phyloP scores from a whole-genome alignment of 129 eudicot species.

The Sambucus nigra region DNA sequence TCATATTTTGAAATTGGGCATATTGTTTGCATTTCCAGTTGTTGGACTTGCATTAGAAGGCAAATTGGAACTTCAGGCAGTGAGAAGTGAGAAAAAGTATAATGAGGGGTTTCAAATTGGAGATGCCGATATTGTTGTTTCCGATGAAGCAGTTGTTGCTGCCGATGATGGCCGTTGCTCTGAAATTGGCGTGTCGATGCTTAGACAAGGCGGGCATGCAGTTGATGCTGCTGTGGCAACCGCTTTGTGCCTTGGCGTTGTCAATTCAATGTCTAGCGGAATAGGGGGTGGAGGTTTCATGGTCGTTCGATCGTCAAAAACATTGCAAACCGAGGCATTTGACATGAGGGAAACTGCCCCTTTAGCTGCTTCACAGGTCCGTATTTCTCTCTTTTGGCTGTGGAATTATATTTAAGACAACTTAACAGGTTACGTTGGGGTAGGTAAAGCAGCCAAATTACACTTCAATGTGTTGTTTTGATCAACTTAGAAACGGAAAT shows the following conservation, averaged over 20 bases:
- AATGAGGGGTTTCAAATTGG: conserved; percentile 5
- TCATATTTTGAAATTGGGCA: too few species aligned
- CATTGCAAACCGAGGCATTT: conserved; percentile 42
- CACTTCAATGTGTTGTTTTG: too few species aligned
- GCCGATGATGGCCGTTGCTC: conserved; percentile 96
- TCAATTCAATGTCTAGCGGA: conserved; percentile 75
- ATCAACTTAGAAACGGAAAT: too few species aligned
- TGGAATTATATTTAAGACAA: too few species aligned
- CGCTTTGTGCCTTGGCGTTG: conserved; percentile 81
- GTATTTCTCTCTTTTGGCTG: conserved; percentile 8
- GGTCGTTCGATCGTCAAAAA: conserved; percentile 54
- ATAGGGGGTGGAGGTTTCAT: conserved; percentile 93
- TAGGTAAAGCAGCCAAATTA: too few species aligned
- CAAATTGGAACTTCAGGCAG: conserved; percentile 11
- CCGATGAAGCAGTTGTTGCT: conserved; percentile 75
- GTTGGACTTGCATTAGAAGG: conserved; percentile 23
- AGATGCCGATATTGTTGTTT: conserved; percentile 39
- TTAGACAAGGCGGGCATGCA: conserved; percentile 69
- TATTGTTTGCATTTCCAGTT: conserved; percentile 28
- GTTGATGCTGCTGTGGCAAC: conserved; percentile 88
- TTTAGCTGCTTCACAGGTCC: conserved; percentile 75
- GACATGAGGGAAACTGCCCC: conserved; percentile 98
- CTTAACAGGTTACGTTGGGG: too few species aligned
- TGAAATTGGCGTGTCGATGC: conserved; percentile 56
- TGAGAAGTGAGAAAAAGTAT: conserved; percentile 6